Conservation (phyloP, 2,329 filamentous ascomycete species). For the Beauveria bassiana region DNA sequence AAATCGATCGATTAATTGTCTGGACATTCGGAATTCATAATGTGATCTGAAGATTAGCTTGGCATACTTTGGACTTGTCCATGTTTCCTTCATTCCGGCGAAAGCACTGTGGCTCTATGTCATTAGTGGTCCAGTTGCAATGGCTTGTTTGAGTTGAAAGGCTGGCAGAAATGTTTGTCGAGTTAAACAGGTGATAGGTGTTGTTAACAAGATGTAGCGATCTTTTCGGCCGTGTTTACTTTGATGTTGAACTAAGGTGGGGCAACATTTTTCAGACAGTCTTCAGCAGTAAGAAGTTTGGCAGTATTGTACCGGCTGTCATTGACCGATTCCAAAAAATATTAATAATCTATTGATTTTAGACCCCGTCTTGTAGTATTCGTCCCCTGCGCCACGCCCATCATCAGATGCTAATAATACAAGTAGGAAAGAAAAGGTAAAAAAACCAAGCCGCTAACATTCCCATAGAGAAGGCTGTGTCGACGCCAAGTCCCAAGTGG, state of each 20-base stretch:
- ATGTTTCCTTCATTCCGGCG: slow-evolving; percentile 11
- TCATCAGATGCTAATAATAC: neutral
- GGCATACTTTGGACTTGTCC: slow-evolving; percentile 18
- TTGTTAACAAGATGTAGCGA: neutral
- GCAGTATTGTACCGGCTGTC: too few species aligned
- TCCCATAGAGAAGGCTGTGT: neutral
- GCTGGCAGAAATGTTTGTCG: neutral
- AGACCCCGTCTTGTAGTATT: neutral
- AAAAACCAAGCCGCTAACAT: neutral
- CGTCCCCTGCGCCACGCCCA: neutral
- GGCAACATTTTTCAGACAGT: neutral
- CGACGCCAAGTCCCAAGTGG: neutral
- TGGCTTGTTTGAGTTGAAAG: neutral
- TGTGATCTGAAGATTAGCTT: slow-evolving; percentile 15
- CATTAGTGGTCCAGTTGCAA: neutral
- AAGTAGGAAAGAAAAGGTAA: neutral
- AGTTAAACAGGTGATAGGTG: neutral
- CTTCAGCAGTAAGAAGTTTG: too few species aligned
- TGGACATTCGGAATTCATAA: slow-evolving; percentile 12
- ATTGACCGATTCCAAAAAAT: too few species aligned
- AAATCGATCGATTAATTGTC: neutral
- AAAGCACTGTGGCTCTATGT: neutral
- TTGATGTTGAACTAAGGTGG: neutral
- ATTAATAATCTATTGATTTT: neutral
- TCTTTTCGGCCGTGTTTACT: neutral